Conservation (phyloP, 2,329 filamentous ascomycete genomes). For the Xylaria polymorpha region DNA sequence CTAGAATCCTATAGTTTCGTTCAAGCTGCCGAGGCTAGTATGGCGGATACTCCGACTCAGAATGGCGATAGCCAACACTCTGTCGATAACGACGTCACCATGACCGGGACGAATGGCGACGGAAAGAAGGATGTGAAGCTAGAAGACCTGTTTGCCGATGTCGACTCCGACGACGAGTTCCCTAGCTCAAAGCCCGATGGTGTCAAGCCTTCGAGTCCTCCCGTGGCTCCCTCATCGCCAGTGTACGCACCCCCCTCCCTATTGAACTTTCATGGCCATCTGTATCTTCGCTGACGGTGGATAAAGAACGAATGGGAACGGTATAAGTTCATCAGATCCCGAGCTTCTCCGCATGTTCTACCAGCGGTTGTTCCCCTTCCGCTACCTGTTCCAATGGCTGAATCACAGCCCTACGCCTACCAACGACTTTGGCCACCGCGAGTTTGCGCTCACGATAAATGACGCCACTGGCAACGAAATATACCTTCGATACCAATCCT, state of each 20-base stretch:
- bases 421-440: conserved; percentile 89
- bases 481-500: conserved; percentile 90
- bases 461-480: conserved; percentile 71
- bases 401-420: conserved; percentile 90
- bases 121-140: conserved; percentile 63
- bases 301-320: conserved; percentile 50
- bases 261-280: neutral
- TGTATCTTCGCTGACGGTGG: conserved; percentile 26
- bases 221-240: conserved; percentile 56
- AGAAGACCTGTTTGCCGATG: conserved; percentile 69
- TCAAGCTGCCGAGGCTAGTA: conserved; percentile 51
- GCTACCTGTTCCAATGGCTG: conserved; percentile 95
- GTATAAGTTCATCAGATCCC: conserved; percentile 72
- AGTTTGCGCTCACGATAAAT: conserved; percentile 95
- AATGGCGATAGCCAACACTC: conserved; percentile 48
- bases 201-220: conserved; percentile 57
- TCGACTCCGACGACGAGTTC: conserved; percentile 71
- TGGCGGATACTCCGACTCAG: conserved; percentile 49
- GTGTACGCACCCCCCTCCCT: conserved; percentile 54
- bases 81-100: conserved; percentile 54
- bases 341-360: conserved; percentile 95
- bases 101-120: conserved; percentile 51
- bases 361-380: conserved; percentile 93
- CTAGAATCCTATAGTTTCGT: conserved; percentile 48
- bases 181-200: conserved; percentile 59